Evolutionary conservation across 2,329 filamentous ascomycete species (phyloP), one percentile per base, ranked within the genome.

Genomic region (Monosporascus sp.): DNA sequence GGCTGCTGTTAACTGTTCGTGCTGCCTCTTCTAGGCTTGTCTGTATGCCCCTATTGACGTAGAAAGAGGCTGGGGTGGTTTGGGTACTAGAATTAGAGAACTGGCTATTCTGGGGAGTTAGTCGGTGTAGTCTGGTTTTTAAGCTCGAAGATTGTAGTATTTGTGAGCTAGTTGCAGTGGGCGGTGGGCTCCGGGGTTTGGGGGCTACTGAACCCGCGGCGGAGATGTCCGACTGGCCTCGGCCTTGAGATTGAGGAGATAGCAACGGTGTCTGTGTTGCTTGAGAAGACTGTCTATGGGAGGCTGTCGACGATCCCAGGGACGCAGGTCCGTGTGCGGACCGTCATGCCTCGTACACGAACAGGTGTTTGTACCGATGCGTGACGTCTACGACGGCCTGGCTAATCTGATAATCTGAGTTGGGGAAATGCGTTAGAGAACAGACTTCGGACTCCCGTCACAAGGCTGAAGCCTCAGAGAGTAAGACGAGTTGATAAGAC

Each of bases 321-420:
- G 71, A 70, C 55, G 73, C 67, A 59, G 66, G 71, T 52, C 66
- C 62, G 52, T 60, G 63, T 53, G 58, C 53, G 52, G 56, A 64
- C 54, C 63, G 66, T 70, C 67, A 70, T 62, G 52, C 57, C 57
- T 56, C 58, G 66, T 89, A 91, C 37, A 74, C 63, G 68, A 97
- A 97, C 50, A 97, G 87, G 56, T 84, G 77, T 66, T 87, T 89
- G 68, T 91, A 84, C 49, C 85, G 82, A 72, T 97, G 92, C 36
- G 91, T 94, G 37, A 85, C 86, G 54, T 97, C 89, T 17, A 96
- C 92, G 3, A 97, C 88, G 0, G 87, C 83, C 53, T 90, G 85
- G 56, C 85, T 87, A 36, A 90, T 80, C 51, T 78, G 79, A 71
- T 88, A 90, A 73, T 97, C 91, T 93, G 60, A 58, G 54, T 2